Evolutionary conservation across 2,329 filamentous ascomycete species (phyloP).

Genomic region (Alternaria gaisen): DNA sequence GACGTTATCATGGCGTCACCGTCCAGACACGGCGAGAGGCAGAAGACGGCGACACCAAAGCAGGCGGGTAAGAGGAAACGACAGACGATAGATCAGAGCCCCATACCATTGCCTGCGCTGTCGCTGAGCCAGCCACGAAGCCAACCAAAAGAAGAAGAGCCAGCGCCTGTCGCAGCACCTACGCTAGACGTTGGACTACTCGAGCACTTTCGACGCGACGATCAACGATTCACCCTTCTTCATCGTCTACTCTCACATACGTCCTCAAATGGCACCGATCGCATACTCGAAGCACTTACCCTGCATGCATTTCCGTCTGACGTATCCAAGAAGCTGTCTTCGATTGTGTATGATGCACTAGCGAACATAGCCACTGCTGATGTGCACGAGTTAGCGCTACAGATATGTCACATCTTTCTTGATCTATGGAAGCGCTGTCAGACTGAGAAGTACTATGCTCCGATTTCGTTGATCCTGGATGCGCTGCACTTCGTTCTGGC

Average conservation of each 20-base stretch:
- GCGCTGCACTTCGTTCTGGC: conserved; percentile 71
- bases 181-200: conserved; percentile 45
- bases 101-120: conserved; percentile 63
- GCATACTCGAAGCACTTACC: conserved; percentile 73
- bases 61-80: conserved; percentile 74
- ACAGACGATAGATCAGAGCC: conserved; percentile 68
- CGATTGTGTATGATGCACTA: conserved; percentile 73
- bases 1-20: conserved; percentile 66
- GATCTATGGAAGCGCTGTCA: conserved; percentile 74
- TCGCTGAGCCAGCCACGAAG: conserved; percentile 54
- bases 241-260: conserved; percentile 72
- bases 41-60: conserved; percentile 68
- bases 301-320: conserved; percentile 72
- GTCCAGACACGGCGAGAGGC: conserved; percentile 58
- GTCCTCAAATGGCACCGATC: conserved; percentile 62
- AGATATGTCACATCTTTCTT: conserved; percentile 71
- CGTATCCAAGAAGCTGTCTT: conserved; percentile 64
- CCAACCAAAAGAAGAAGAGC: conserved; percentile 51
- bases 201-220: conserved; percentile 50
- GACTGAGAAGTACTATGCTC: conserved; percentile 68
- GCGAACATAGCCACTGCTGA: conserved; percentile 61
- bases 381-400: conserved; percentile 66
- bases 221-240: conserved; percentile 57
- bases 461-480: conserved; percentile 71
- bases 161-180: neutral